Evolutionary conservation across 2,329 filamentous ascomycete species (phyloP).

Genomic region (Fusarium algeriense): DNA sequence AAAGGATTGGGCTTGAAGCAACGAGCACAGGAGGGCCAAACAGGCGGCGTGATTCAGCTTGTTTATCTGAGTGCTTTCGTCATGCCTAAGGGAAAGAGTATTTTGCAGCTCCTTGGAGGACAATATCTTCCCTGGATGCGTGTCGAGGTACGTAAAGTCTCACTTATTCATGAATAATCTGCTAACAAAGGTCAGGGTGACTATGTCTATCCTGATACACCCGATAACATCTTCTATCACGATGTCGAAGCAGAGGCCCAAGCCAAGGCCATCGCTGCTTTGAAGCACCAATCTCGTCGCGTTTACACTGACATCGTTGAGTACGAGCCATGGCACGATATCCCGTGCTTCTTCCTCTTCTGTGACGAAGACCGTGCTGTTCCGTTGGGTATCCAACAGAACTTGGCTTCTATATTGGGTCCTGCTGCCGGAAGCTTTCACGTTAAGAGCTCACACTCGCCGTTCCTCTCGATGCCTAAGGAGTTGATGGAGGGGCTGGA

Average conservation of each 20-base stretch:
- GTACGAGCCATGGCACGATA: slow-evolving; percentile 19
- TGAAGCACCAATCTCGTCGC: slow-evolving; percentile 18
- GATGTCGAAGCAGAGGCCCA: not conserved
- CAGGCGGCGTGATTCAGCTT: slow-evolving; percentile 7
- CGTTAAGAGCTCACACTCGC: slow-evolving; percentile 6
- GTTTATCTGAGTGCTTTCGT: slow-evolving; percentile 13
- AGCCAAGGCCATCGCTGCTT: not conserved
- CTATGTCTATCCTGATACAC: slow-evolving; percentile 12
- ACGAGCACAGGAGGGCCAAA: slow-evolving; percentile 10
- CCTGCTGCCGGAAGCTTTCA: not conserved
- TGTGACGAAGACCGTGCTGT: slow-evolving; percentile 15
- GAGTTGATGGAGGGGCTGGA: slow-evolving; percentile 8
- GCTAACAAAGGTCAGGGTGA: not conserved
- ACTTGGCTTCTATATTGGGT: slow-evolving; percentile 1
- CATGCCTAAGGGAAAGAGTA: not conserved
- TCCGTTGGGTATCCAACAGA: slow-evolving; percentile 7
- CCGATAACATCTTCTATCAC: slow-evolving; percentile 13
- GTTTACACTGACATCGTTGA: not conserved
- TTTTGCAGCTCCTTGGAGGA: slow-evolving; percentile 1
- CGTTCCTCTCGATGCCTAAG: slow-evolving; percentile 9
- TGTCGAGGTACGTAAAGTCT: not conserved
- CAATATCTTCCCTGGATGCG: slow-evolving; percentile 26
- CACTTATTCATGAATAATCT: not conserved
- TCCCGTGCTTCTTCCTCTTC: slow-evolving; percentile 4
- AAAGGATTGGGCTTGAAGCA: slow-evolving; percentile 17